phyloP scores from a whole-genome alignment of 2,329 filamentous ascomycete species.

The Phyllosticta paracitricarpa region DNA sequence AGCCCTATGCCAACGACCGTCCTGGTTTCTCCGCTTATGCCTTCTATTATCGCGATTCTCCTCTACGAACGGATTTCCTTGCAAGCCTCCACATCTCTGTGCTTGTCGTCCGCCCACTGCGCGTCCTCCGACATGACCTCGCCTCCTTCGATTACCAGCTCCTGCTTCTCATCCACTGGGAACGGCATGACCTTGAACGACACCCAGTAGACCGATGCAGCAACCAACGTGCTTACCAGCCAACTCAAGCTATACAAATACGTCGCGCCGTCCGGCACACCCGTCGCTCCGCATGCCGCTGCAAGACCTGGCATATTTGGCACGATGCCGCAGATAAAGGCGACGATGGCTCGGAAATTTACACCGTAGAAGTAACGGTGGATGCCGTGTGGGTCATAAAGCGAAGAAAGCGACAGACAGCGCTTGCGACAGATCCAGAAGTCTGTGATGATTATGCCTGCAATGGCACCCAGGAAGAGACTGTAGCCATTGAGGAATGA shows the following conservation, averaged over 20 bases:
- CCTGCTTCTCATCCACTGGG: conserved; percentile 6
- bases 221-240: conserved; percentile 7
- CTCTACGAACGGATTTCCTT: background rate
- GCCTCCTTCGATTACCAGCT: conserved; percentile 11
- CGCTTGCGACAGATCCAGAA: conserved; percentile 17
- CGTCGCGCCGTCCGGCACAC: conserved; percentile 7
- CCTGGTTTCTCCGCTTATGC: too few relatives aligned
- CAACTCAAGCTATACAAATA: conserved; percentile 12
- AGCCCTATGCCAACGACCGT: too few relatives aligned
- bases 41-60: too few relatives aligned
- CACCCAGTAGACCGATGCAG: conserved; percentile 10
- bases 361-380: conserved; percentile 18
- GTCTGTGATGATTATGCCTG: conserved; percentile 18
- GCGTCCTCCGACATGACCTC: background rate
- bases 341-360: conserved; percentile 19
- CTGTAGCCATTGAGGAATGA: conserved; percentile 24
- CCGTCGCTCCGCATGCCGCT: conserved; percentile 8
- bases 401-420: conserved; percentile 17
- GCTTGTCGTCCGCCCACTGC: background rate
- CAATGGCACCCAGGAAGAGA: conserved; percentile 20
- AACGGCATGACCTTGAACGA: conserved; percentile 7
- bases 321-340: conserved; percentile 17
- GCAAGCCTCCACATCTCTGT: background rate
- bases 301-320: conserved; percentile 16
- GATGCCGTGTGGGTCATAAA: conserved; percentile 20